These are phyloP conservation scores for Dissoconium aciculare DNA, from an alignment of 2,329 filamentous ascomycete species.

Conservation along the genomic window DNA sequence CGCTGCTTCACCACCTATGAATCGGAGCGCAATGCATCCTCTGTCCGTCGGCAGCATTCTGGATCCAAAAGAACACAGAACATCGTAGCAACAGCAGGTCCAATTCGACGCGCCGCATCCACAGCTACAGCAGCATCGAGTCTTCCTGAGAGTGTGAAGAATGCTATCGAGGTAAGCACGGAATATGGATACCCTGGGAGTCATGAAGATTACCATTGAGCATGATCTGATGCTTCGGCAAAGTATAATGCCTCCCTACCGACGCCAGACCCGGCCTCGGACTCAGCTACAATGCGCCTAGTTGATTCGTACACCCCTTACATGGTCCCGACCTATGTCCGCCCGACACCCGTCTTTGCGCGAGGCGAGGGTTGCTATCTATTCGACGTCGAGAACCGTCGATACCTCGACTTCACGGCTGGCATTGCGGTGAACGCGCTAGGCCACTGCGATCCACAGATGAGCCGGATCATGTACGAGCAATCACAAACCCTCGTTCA, in stretches of 20 bases:
- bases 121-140: slow-evolving; percentile 28
- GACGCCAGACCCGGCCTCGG: slow-evolving; percentile 56
- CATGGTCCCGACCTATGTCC: slow-evolving; percentile 93
- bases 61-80: too few relatives aligned
- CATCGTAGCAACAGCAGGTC: too few relatives aligned
- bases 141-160: slow-evolving; percentile 27
- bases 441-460: slow-evolving; percentile 74
- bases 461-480: slow-evolving; percentile 59
- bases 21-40: too few relatives aligned
- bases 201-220: neutral
- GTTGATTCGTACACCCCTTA: slow-evolving; percentile 64
- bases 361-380: slow-evolving; percentile 76
- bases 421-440: slow-evolving; percentile 92
- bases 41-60: too few relatives aligned
- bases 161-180: slow-evolving; percentile 15
- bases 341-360: slow-evolving; percentile 78
- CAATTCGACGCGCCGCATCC: too few relatives aligned
- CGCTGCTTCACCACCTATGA: too few relatives aligned
- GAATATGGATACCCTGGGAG: slow-evolving; percentile 1
- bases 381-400: slow-evolving; percentile 77
- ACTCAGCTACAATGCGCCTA: slow-evolving; percentile 60
- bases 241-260: slow-evolving; percentile 40
- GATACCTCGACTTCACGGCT: slow-evolving; percentile 87
- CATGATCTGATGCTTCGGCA: slow-evolving; percentile 8
- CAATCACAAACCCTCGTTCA: slow-evolving; percentile 60